Base-by-base conservation (phyloP, 768 basidiomycete species). In the Kockovaella imperatae region DNA sequence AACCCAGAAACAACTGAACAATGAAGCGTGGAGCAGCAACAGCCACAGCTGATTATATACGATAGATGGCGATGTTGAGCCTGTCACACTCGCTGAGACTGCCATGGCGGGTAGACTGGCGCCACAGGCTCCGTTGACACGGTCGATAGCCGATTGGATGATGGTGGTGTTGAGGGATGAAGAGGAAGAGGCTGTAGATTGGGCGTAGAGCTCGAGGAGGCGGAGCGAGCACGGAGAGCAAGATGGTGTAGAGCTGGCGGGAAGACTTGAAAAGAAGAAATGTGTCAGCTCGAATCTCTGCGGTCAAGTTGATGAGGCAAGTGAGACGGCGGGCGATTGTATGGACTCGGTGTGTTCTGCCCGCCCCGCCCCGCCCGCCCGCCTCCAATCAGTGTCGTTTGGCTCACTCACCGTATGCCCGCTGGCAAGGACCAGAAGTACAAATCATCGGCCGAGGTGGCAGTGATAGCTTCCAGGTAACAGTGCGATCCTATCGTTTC, bases 351-450 rank as follows among this genome's bases (percentile, higher is more conserved):
- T n/a, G n/a, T n/a, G n/a, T n/a, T n/a, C n/a, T n/a, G n/a, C n/a
- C n/a, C n/a, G n/a, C n/a, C n/a, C n/a, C n/a, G n/a, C n/a, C n/a
- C n/a, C n/a, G n/a, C n/a, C n/a, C n/a, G n/a, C n/a, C n/a, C 26
- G 20, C 11, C 23, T 3, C 7, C 5, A 21, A 21, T 14, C 31
- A 35, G 8, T 14, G 13, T 3, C 11, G 17, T 24, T 13, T 18
- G 48, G 8, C 4, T 7, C 21, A 60, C 64, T 57, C 50, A 67
- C 64, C 57, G 41, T 11, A 59, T 57, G 15, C 59, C 62, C 30
- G 52, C 45, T 4, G 62, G 56, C 21, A 67, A 28, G 23, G 39
- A 42, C 64, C 64, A 67, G 4, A 67, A 40, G 47, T 67, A 67
- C 44, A 59, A 38, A 51, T 67, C 64, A 43, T 67, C 64, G 21